Evolutionary conservation across 1,284 basidiomycete species (phyloP).

Genomic region (Xerocomus alliaceus): DNA sequence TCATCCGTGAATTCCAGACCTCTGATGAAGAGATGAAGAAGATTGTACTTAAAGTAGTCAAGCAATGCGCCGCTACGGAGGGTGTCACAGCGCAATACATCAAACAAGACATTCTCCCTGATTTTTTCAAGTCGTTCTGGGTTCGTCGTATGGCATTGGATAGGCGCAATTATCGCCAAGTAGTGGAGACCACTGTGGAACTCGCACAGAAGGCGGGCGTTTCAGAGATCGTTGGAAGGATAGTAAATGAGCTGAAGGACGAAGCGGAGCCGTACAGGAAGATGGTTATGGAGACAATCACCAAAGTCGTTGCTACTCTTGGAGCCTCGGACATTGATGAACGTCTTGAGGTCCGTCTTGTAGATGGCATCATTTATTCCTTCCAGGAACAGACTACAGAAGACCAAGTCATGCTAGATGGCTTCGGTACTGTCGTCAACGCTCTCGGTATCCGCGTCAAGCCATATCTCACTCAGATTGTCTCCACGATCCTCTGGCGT

Average conservation of each 20-base stretch:
- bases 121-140: constrained; percentile 99
- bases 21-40: constrained; percentile 99
- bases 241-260: constrained; percentile 97
- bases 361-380: constrained; percentile 98
- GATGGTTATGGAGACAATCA: constrained; percentile 99
- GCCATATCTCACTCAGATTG: constrained; percentile 98
- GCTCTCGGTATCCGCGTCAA: constrained; percentile 98
- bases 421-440: constrained; percentile 96
- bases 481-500: constrained; percentile 99
- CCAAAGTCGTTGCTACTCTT: constrained; percentile 90
- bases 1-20: constrained; percentile 99
- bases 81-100: constrained; percentile 94
- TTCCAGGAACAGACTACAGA: constrained; percentile 99
- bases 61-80: constrained; percentile 98
- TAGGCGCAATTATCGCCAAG: constrained; percentile 93
- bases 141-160: constrained; percentile 97
- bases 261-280: constrained; percentile 97
- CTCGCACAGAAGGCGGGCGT: constrained; percentile 97
- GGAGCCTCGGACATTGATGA: constrained; percentile 98
- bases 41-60: constrained; percentile 98
- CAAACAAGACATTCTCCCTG: constrained; percentile 97
- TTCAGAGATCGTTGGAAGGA: constrained; percentile 91
- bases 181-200: constrained; percentile 98
- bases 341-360: constrained; percentile 89
- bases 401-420: constrained; percentile 98